Evolutionary conservation across 2,329 filamentous ascomycete species (phyloP), one percentile per base, ranked within the genome.

Genomic region (Aspergillus novofumigatus): DNA sequence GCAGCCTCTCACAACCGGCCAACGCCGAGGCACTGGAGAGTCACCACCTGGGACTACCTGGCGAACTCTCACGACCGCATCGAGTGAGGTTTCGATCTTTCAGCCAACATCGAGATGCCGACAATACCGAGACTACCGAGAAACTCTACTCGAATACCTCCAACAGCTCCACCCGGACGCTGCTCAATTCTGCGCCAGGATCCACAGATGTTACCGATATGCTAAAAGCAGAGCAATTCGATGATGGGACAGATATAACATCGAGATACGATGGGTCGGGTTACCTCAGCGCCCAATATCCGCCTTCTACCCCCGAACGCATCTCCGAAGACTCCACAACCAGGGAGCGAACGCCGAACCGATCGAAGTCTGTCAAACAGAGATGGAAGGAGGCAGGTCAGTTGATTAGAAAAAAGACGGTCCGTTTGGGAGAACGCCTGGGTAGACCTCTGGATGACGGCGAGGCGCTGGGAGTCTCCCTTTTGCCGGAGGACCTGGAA

Each of bases 401-500:
- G 25, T 28, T 69, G 4, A 54, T 72, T 14, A 68, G 69, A 9
- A 59, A 70, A 45, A 71, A 70, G 58, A 72, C 70, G 0, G 54
- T 58, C 5, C 59, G 57, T 5, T 58, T 71, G 20, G 64, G 65
- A 0, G 69, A 72, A 50, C 65, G 68, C 4, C 62, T 72, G 11
- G 69, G 70, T 56, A 69, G 70, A 26, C 65, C 70, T 1, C 38
- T 59, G 3, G 70, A 72, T 47, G 69, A 71, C 23, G 70, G 70
- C 8, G 69, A 70, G 53, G 62, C 67, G 3, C 58, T 72, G 28
- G 66, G 65, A 5, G 64, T 66, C 1, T 66, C 68, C 2, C 54
- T 70, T 23, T 47, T 69, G 8, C 70, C 70, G 1, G 70, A 72
- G 14, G 69, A 72, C 32, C 52, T 71, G 2, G 68, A 71, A 5